Percentiles rank a stretch among this genome's conserved stretches.
Conservation (phyloP, 164 flowering plant genomes). For the grape (Vitis vinifera) region DNA sequence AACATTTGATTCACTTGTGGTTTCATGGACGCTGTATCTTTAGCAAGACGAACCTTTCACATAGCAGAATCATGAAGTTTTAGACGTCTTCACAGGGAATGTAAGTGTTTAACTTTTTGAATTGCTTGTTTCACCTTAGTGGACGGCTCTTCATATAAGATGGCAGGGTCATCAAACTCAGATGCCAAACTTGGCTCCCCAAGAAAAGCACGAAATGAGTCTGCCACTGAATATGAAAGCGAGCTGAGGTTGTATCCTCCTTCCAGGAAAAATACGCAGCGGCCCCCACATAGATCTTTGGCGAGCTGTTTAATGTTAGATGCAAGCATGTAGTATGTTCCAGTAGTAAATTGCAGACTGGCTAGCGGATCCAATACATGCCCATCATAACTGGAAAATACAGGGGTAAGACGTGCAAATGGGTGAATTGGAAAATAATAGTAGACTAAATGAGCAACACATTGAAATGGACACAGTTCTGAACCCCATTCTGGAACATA, state of each 20-base stretch:
- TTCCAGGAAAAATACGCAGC: slow-evolving; percentile 91
- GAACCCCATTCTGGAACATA: slow-evolving; percentile 26
- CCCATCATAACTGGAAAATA: slow-evolving; percentile 68
- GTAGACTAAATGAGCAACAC: too few species aligned
- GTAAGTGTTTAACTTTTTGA: slow-evolving; percentile 67
- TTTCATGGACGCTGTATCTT: too few species aligned
- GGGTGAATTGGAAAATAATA: not conserved
- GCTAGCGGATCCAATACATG: slow-evolving; percentile 96
- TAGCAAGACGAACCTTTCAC: too few species aligned
- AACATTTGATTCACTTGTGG: too few species aligned
- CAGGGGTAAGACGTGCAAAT: not conserved
- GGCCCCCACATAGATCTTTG: slow-evolving; percentile 78
- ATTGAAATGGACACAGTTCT: not conserved
- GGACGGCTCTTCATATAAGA: slow-evolving; percentile 84
- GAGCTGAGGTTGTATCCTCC: slow-evolving; percentile 96
- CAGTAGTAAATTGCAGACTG: slow-evolving; percentile 80
- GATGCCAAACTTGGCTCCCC: slow-evolving; percentile 74
- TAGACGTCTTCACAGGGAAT: slow-evolving; percentile 45
- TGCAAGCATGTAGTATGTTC: slow-evolving; percentile 91
- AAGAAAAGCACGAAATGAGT: slow-evolving; percentile 83
- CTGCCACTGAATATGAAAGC: slow-evolving; percentile 89
- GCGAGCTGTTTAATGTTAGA: slow-evolving; percentile 77
- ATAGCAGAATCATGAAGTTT: not conserved
- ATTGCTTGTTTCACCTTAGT: slow-evolving; percentile 68
- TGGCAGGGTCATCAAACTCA: slow-evolving; percentile 71